Evolutionary conservation across 1,284 basidiomycete genomes (phyloP).

Genomic region (Microbotryum violaceum): DNA sequence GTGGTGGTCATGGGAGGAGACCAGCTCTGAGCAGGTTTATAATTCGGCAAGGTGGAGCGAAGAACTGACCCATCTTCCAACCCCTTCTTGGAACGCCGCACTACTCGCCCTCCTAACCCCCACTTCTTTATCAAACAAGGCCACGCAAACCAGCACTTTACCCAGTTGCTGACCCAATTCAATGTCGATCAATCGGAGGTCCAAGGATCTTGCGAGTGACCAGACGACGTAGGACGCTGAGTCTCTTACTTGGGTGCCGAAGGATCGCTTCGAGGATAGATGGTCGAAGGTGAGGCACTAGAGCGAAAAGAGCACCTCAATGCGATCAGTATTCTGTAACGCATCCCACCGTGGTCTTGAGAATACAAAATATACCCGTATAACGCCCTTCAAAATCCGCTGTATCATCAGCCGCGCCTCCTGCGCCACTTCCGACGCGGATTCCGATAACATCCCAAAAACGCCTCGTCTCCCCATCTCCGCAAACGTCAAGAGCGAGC

Average conservation of each 20-base stretch:
- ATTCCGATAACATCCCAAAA: constrained; percentile 49
- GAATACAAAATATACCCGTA: background rate
- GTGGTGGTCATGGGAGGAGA: constrained; percentile 1
- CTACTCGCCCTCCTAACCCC: constrained; percentile 94
- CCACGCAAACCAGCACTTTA: constrained; percentile 62
- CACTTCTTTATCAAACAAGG: constrained; percentile 86
- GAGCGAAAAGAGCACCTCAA: background rate
- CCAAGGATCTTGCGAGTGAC: constrained; percentile 76
- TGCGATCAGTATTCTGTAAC: background rate
- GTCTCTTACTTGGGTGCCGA: constrained; percentile 91
- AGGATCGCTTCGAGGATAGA: constrained; percentile 79
- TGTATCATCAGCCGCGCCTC: constrained; percentile 35
- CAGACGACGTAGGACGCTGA: constrained; percentile 90
- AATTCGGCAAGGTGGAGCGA: constrained; percentile 2
- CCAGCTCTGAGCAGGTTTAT: background rate
- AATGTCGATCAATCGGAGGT: constrained; percentile 50
- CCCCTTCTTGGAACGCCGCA: constrained; percentile 95
- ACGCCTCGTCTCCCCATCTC: constrained; percentile 83
- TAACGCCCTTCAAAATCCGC: constrained; percentile 12
- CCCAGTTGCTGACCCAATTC: constrained; percentile 63
- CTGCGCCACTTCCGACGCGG: constrained; percentile 3
- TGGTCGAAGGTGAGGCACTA: constrained; percentile 90
- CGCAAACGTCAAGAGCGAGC: constrained; percentile 82
- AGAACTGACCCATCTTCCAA: constrained; percentile 72
- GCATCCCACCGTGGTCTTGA: background rate